Evolutionary conservation across 2,329 filamentous ascomycete genomes (phyloP), one percentile per base, ranked within the genome.

Genomic region (Arthrinium puccinioides): DNA sequence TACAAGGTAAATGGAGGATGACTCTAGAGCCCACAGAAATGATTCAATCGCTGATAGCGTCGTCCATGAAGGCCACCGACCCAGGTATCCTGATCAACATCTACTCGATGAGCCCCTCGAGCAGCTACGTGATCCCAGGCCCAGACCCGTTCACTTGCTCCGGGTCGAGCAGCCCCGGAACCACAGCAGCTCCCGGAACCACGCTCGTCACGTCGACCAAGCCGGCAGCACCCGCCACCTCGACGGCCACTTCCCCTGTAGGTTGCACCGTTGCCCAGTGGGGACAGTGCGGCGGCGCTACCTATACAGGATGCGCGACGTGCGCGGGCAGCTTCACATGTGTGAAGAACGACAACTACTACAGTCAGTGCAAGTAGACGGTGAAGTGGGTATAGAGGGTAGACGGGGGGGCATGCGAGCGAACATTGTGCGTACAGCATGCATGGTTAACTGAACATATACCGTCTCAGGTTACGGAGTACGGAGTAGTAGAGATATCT

Each of bases 241-340:
- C 11, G 38, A 44, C 16, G 37, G 43, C 5, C 41, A 44, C 39
- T 2, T 19, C 19, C 1, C 24, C 24, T n/a, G 33, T 23, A 36
- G 36, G 39, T 20, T 49, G 46, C 19, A 36, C 45, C 5, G 45
- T 47, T 5, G 21, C 47, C n/a, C 37, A 54, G 39, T 64, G 54
- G 41, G 57, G 49, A 2, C 60, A 63, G 48, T 63, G 60, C 40
- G 60, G 61, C 27, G 62, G 62, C 5, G 52, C 39, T 10, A 51
- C 49, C 21, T 64, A 50, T 40, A 52, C 49, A 2, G 61, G 61
- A 3, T 55, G 60, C 42, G 57, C 52, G 1, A 44, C 40, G 6
- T 65, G 62, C 41, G 51, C 49, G 5, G 41, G 52, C 5, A 59
- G 57, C 5, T 52, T 43, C 15, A 56, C 57, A 6, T 64, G 62